phyloP scores from a whole-genome alignment of 192 early-diverging fungal species.

The Coemansia furcata region DNA sequence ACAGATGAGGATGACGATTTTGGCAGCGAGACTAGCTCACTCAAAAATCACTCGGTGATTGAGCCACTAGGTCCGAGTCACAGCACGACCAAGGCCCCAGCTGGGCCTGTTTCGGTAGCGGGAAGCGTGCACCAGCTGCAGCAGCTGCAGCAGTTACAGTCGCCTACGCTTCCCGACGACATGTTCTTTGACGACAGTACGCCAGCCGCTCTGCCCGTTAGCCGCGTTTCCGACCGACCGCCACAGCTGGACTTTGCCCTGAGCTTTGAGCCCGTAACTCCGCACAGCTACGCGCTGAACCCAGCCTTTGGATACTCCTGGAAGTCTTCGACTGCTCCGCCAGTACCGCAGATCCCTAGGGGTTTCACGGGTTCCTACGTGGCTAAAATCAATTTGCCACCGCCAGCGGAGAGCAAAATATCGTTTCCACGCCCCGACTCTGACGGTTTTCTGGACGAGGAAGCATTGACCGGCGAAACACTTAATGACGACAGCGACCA shows the following conservation, averaged over 20 bases:
- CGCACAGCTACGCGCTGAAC: conserved; percentile 36
- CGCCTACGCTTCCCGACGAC: conserved; percentile 37
- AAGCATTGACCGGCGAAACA: background rate
- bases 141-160: conserved; percentile 19
- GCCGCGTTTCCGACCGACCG: background rate
- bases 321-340: conserved; percentile 27
- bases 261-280: conserved; percentile 13
- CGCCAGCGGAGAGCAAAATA: conserved; percentile 12
- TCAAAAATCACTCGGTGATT: conserved; percentile 8
- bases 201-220: background rate
- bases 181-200: conserved; percentile 17
- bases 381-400: background rate
- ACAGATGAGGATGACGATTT: background rate
- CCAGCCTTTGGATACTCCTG: conserved; percentile 21
- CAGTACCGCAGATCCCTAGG: conserved; percentile 34
- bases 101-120: conserved; percentile 3
- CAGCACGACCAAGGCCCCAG: conserved; percentile 6
- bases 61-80: conserved; percentile 16
- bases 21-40: background rate
- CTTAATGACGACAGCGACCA: background rate
- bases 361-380: conserved; percentile 15
- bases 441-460: background rate
- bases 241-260: conserved; percentile 12
- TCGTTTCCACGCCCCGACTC: conserved; percentile 29
- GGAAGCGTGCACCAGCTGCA: conserved; percentile 10